Evolutionary conservation across 495 filamentous ascomycete species (phyloP).

Genomic region (Cercophora samala): DNA sequence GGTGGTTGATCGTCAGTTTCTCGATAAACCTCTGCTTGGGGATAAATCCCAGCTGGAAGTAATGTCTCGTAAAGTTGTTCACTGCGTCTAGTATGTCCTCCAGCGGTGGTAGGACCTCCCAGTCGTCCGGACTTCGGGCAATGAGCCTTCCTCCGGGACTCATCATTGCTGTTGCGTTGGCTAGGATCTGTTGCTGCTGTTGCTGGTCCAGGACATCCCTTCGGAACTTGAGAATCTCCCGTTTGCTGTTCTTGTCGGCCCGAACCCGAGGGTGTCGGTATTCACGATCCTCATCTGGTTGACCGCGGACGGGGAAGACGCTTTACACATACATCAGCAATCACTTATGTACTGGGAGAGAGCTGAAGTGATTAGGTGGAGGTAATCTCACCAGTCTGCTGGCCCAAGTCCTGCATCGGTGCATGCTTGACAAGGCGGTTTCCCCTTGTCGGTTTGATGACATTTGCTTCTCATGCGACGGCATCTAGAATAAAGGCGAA

Average conservation of each 20-base stretch:
- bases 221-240: constrained; percentile 36
- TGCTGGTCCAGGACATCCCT: constrained; percentile 36
- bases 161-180: constrained; percentile 19
- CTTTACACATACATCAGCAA: constrained; percentile 22
- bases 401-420: constrained; percentile 40
- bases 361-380: constrained; percentile 6
- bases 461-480: constrained; percentile 51
- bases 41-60: constrained; percentile 52
- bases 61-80: constrained; percentile 44
- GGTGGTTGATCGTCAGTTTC: constrained; percentile 38
- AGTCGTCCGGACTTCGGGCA: constrained; percentile 36
- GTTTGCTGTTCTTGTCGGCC: constrained; percentile 40
- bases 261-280: constrained; percentile 48
- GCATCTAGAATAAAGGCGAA: constrained; percentile 33
- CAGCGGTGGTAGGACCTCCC: constrained; percentile 45
- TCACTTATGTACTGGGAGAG: background rate
- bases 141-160: constrained; percentile 7
- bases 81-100: constrained; percentile 44
- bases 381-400: constrained; percentile 41
- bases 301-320: constrained; percentile 44
- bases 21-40: constrained; percentile 48
- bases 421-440: constrained; percentile 44
- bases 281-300: constrained; percentile 42
- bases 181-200: constrained; percentile 3
- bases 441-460: constrained; percentile 40